Evolutionary conservation across 257 asterid genomes (phyloP).

Genomic region (Prunella vulgaris): DNA sequence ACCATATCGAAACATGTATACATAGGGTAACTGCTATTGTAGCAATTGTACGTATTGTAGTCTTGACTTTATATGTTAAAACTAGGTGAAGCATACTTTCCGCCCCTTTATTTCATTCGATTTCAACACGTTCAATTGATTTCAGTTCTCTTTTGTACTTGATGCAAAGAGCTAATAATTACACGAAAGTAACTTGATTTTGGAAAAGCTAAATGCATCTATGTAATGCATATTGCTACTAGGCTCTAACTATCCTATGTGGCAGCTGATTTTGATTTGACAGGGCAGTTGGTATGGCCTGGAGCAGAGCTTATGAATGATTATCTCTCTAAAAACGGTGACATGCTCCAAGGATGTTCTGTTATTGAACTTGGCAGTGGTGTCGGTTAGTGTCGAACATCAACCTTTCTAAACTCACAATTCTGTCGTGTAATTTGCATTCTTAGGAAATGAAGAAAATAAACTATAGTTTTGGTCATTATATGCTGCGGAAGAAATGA

Average conservation of each 20-base stretch:
- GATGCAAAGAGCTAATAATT: too few species aligned
- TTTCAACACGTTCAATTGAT: not conserved
- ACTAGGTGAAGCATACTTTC: not conserved
- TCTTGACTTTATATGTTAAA: not conserved
- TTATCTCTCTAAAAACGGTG: conserved; percentile 65
- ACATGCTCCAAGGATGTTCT: conserved; percentile 61
- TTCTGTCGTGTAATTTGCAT: not conserved
- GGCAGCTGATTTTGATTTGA: conserved; percentile 95
- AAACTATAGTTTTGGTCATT: not conserved
- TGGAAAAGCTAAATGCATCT: not conserved
- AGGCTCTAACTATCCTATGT: conserved; percentile 30
- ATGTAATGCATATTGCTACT: too few species aligned
- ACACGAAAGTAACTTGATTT: not conserved
- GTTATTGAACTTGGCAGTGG: conserved; percentile 92
- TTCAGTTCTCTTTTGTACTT: not conserved
- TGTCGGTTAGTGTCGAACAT: conserved; percentile 55
- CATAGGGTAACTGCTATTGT: too few species aligned
- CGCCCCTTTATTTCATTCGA: not conserved
- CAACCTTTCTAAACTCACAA: not conserved
- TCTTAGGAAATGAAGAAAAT: not conserved
- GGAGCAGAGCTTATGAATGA: conserved; percentile 81
- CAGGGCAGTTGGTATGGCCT: conserved; percentile 98
- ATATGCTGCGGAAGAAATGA: too few species aligned
- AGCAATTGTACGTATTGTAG: too few species aligned
- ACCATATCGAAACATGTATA: too few species aligned